phyloP scores from a whole-genome alignment of 768 basidiomycete genomes.

The Pisolithus microcarpus region DNA sequence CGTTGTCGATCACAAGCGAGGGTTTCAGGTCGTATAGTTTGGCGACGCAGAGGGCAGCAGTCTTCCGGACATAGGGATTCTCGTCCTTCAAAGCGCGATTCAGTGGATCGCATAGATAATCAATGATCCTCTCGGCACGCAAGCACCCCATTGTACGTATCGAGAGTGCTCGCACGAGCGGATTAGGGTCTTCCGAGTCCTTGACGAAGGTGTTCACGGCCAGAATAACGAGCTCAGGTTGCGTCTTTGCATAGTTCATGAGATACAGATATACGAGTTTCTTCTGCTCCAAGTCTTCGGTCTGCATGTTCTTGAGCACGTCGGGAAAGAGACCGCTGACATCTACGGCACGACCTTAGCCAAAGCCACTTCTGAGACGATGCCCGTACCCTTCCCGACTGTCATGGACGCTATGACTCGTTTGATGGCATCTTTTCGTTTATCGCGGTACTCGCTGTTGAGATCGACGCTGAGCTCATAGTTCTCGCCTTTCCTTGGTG shows the following conservation, averaged over 20 bases:
- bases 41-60: constrained; percentile 92
- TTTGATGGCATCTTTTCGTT: constrained; percentile 98
- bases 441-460: constrained; percentile 93
- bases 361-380: constrained; percentile 3
- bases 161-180: constrained; percentile 90
- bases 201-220: constrained; percentile 99
- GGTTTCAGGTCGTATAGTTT: constrained; percentile 98
- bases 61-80: constrained; percentile 98
- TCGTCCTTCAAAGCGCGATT: constrained; percentile 90
- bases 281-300: constrained; percentile 98
- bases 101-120: constrained; percentile 94
- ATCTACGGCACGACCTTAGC: constrained; percentile 35
- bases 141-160: constrained; percentile 98
- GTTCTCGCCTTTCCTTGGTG: constrained; percentile 82
- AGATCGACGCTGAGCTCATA: constrained; percentile 95
- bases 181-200: constrained; percentile 95
- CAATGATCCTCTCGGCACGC: constrained; percentile 97
- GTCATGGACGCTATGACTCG: constrained; percentile 98
- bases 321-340: constrained; percentile 95
- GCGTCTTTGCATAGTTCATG: constrained; percentile 99
- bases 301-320: constrained; percentile 99
- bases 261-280: constrained; percentile 99
- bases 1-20: constrained; percentile 89
- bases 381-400: constrained; percentile 79
- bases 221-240: constrained; percentile 97